Percentiles rank a stretch among this genome's conserved stretches.
Evolutionary conservation across 768 basidiomycete species (phyloP).

Genomic region (Macrolepiota albuminosa): DNA sequence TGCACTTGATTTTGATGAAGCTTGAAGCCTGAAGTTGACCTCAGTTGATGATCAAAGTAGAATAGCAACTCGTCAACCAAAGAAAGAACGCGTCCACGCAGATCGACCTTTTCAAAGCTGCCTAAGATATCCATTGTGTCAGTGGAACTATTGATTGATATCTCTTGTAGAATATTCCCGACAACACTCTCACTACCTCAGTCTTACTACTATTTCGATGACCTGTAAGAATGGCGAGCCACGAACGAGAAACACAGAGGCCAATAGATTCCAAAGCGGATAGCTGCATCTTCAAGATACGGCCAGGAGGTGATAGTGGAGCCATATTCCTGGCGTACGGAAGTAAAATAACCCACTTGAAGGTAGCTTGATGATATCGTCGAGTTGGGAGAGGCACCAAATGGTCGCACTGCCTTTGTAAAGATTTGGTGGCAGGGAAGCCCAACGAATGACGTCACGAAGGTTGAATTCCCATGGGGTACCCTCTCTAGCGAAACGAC

Average conservation of each 20-base stretch:
- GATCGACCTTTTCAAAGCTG: conserved; percentile 89
- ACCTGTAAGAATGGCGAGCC: conserved; percentile 90
- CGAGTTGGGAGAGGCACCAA: conserved; percentile 27
- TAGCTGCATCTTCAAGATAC: conserved; percentile 59
- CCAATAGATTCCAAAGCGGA: too few relatives aligned
- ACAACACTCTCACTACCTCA: conserved; percentile 61
- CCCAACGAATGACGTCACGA: too few relatives aligned
- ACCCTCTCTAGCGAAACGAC: too few relatives aligned
- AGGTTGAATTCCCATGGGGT: too few relatives aligned
- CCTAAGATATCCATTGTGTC: conserved; percentile 95
- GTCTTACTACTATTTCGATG: conserved; percentile 75
- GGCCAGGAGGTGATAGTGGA: conserved; percentile 35
- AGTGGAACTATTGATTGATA: conserved; percentile 78
- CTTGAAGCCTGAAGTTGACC: conserved; percentile 28
- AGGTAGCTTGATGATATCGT: conserved; percentile 44
- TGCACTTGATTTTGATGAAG: conserved; percentile 16
- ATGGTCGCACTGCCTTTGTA: conserved; percentile 19
- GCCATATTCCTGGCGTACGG: conserved; percentile 31
- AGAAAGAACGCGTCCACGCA: conserved; percentile 31
- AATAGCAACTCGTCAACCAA: conserved; percentile 36
- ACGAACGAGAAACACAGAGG: conserved; percentile 66
- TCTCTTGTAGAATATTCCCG: conserved; percentile 72
- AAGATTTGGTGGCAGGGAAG: conserved; percentile 51
- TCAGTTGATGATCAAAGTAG: conserved; percentile 33
- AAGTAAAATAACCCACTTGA: conserved; percentile 63